Conservation (phyloP, 2,329 filamentous ascomycete genomes). For the Aspergillus terreus region DNA sequence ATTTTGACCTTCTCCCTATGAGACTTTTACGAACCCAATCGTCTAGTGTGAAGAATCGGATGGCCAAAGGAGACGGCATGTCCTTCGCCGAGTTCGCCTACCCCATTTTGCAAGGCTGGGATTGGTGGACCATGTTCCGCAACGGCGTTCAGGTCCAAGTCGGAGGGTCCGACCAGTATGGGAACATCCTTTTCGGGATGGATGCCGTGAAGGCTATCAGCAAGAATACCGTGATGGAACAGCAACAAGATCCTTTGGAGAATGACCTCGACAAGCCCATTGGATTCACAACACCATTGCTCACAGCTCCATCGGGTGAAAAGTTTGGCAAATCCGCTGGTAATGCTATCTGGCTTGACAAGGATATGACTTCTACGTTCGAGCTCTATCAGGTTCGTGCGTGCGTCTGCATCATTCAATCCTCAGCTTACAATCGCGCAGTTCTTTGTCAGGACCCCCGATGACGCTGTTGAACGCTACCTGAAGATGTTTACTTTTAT, state of each 20-base stretch:
- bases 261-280: conserved; percentile 54
- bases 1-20: background rate
- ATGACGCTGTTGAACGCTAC: conserved; percentile 75
- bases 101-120: conserved; percentile 90
- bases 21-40: background rate
- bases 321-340: conserved; percentile 96
- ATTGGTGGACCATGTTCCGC: conserved; percentile 87
- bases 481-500: conserved; percentile 90
- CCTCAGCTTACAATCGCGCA: conserved; percentile 38
- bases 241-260: conserved; percentile 35
- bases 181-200: conserved; percentile 89
- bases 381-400: conserved; percentile 70
- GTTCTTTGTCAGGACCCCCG: conserved; percentile 80
- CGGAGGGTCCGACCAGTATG: conserved; percentile 92
- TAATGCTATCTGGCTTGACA: conserved; percentile 90
- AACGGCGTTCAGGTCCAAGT: conserved; percentile 77
- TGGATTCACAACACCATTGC: conserved; percentile 84
- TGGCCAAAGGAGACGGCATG: conserved; percentile 86
- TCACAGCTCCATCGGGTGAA: conserved; percentile 78
- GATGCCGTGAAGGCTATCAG: conserved; percentile 77
- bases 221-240: conserved; percentile 38
- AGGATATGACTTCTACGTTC: conserved; percentile 72
- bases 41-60: conserved; percentile 69
- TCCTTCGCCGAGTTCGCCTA: conserved; percentile 92
- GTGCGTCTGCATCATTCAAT: background rate